Conservation (phyloP, 202 grass and related monocot species). For the Setaria viridis region DNA sequence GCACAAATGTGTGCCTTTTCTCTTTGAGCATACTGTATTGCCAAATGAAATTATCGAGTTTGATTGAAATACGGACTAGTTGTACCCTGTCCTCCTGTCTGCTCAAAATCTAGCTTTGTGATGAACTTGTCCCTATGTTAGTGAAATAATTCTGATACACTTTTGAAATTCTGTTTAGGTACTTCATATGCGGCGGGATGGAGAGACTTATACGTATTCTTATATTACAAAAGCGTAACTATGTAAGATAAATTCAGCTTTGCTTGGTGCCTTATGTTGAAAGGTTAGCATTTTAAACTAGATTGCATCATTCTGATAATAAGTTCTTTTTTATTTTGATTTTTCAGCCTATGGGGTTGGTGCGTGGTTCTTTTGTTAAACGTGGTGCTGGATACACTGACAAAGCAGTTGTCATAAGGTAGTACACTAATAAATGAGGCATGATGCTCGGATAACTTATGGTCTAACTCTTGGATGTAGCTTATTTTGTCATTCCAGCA, state of each 20-base stretch:
- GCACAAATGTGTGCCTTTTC: background rate
- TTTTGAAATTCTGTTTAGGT: slow-evolving; percentile 63
- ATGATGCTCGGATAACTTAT: background rate
- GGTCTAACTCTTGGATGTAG: background rate
- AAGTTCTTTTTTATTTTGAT: slow-evolving; percentile 15
- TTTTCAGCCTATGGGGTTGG: slow-evolving; percentile 83
- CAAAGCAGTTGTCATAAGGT: slow-evolving; percentile 97
- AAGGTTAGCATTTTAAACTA: slow-evolving; percentile 14
- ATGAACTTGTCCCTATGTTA: slow-evolving; percentile 18
- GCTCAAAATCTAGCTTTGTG: slow-evolving; percentile 1
- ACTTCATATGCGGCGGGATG: slow-evolving; percentile 88
- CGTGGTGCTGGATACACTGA: slow-evolving; percentile 89
- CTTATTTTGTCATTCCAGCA: slow-evolving; percentile 13
- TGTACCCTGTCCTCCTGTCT: background rate
- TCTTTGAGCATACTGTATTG: background rate
- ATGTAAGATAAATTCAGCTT: slow-evolving; percentile 63
- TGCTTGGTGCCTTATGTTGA: slow-evolving; percentile 34
- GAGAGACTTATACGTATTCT: slow-evolving; percentile 89
- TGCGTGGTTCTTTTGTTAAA: slow-evolving; percentile 65
- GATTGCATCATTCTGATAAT: slow-evolving; percentile 26
- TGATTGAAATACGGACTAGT: background rate
- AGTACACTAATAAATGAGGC: slow-evolving; percentile 10
- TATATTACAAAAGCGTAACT: slow-evolving; percentile 91
- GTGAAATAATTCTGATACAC: slow-evolving; percentile 36
- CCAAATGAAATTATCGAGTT: slow-evolving; percentile 11